Evolutionary conservation across 2,329 filamentous ascomycete genomes (phyloP).

Genomic region (Harringtonia lauricola): DNA sequence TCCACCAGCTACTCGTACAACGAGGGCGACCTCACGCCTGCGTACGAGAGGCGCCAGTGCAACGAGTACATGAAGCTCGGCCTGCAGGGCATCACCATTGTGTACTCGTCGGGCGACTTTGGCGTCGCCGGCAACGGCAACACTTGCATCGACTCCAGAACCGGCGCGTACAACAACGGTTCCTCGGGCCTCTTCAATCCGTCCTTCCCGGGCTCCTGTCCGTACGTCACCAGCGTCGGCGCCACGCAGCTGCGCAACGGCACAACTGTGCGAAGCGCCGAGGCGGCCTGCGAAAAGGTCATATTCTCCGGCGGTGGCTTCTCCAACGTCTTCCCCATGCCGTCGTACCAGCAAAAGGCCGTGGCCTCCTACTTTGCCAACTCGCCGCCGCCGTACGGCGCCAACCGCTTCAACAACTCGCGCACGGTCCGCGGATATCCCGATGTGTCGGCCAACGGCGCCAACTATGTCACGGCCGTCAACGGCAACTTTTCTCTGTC

Average conservation of each 20-base stretch:
- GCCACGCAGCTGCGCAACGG: slow-evolving; percentile 33
- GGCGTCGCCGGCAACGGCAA: slow-evolving; percentile 30
- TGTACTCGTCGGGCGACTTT: slow-evolving; percentile 40
- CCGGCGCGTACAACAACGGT: slow-evolving; percentile 17
- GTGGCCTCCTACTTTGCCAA: slow-evolving; percentile 15
- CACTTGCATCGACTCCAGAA: slow-evolving; percentile 22
- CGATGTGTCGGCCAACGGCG: slow-evolving; percentile 16
- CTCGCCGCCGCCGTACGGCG: slow-evolving; percentile 28
- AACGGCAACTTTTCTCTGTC: slow-evolving; percentile 29
- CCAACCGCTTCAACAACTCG: slow-evolving; percentile 28
- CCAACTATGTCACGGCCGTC: slow-evolving; percentile 28
- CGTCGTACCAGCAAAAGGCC: slow-evolving; percentile 26
- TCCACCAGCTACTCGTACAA: slow-evolving; percentile 42
- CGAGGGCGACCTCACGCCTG: slow-evolving; percentile 35
- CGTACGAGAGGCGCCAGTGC: slow-evolving; percentile 41
- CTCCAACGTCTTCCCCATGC: slow-evolving; percentile 31
- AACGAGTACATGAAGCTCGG: slow-evolving; percentile 46
- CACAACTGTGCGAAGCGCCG: slow-evolving; percentile 24
- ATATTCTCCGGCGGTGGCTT: slow-evolving; percentile 35
- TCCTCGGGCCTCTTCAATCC: slow-evolving; percentile 34
- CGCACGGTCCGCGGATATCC: slow-evolving; percentile 19
- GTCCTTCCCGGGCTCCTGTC: slow-evolving; percentile 33
- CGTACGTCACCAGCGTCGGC: slow-evolving; percentile 39
- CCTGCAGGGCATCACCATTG: slow-evolving; percentile 36
- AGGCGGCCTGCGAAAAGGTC: slow-evolving; percentile 33